Base-by-base conservation (phyloP, 1,284 basidiomycete species). In the Leccinum solheimii region DNA sequence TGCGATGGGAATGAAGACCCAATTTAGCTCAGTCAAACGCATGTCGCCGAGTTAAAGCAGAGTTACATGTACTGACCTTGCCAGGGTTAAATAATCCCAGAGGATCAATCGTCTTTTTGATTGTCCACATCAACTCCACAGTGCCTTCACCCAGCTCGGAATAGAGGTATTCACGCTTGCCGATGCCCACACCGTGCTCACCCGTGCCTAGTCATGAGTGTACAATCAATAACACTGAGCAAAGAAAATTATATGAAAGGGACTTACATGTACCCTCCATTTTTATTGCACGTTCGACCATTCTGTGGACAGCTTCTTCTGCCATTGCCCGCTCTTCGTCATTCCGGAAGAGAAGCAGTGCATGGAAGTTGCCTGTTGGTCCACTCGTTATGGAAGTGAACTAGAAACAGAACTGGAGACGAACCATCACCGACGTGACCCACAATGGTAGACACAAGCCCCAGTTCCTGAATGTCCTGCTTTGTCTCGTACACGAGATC, bases 101-200 rank as follows among this genome's bases (percentile, higher is more conserved):
- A 0, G 94, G 94, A 70, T 95, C 94, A 13, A 95, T 78, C 0
- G 85, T 80, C 60, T 78, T 79, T 77, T 95, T 96, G 66, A 96
- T 83, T 5, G 83, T 84, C 78, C 89, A 88, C 94, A 97, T 96
- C 26, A 96, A 75, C 61, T 85, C 83, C 13, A 95, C 90, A 0
- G 94, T 97, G 0, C 90, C 92, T 45, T 80, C 79, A 0, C 94
- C 94, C 0, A 97, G 82, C 72, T 96, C 94, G 60, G 86, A 82
- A 40, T 85, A 80, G 34, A 96, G 80, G 65, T 84, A 91, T 63
- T 86, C 82, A 64, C 83, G 86, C 79, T 95, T 95, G 13, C 91
- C 92, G n/a, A 94, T 78, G 0, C 94, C 94, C 8, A 96, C 91
- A 1, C 94, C 94, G 71, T 95, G 94, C 72, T 95, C 94, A 10